Conservation (phyloP, 2,329 filamentous ascomycete species). For the Metarhizium anisopliae region DNA sequence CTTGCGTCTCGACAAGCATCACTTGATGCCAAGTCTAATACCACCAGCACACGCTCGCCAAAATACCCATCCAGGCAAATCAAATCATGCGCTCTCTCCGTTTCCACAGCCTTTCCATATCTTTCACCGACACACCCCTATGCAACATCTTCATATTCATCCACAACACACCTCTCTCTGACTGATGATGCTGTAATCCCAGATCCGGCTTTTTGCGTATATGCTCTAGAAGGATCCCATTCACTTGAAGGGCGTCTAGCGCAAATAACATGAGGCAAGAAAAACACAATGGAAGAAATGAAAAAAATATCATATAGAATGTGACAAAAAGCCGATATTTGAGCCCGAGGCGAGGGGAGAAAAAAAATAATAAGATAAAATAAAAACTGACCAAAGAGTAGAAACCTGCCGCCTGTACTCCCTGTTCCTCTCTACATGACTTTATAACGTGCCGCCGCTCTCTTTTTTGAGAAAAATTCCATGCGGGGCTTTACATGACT, state of each 20-base stretch:
- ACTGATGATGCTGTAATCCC: slow-evolving; percentile 1
- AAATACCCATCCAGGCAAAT: neutral
- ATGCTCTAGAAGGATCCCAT: slow-evolving; percentile 13
- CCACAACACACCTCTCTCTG: neutral
- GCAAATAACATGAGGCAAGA: slow-evolving; percentile 12
- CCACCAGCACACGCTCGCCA: slow-evolving; percentile 3
- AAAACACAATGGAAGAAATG: slow-evolving; percentile 1
- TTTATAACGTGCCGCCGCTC: slow-evolving; percentile 27
- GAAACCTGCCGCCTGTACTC: slow-evolving; percentile 27
- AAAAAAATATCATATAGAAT: neutral
- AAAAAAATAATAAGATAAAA: slow-evolving; percentile 13
- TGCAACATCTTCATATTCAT: neutral
- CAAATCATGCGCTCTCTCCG: neutral
- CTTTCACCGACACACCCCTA: neutral
- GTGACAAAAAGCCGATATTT: neutral
- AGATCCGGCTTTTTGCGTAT: slow-evolving; percentile 1
- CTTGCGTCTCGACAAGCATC: slow-evolving; percentile 5
- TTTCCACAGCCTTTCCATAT: neutral
- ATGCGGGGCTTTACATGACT: slow-evolving; percentile 30
- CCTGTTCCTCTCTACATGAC: slow-evolving; percentile 32
- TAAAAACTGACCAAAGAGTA: slow-evolving; percentile 9
- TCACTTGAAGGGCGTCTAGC: slow-evolving; percentile 26
- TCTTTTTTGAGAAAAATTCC: slow-evolving; percentile 13
- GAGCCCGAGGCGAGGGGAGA: slow-evolving; percentile 3
- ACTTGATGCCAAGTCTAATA: slow-evolving; percentile 6